Percentiles rank a stretch among this genome's conserved stretches.
Conservation (phyloP, 2,329 filamentous ascomycete genomes). For the Raffaelea albimanens region DNA sequence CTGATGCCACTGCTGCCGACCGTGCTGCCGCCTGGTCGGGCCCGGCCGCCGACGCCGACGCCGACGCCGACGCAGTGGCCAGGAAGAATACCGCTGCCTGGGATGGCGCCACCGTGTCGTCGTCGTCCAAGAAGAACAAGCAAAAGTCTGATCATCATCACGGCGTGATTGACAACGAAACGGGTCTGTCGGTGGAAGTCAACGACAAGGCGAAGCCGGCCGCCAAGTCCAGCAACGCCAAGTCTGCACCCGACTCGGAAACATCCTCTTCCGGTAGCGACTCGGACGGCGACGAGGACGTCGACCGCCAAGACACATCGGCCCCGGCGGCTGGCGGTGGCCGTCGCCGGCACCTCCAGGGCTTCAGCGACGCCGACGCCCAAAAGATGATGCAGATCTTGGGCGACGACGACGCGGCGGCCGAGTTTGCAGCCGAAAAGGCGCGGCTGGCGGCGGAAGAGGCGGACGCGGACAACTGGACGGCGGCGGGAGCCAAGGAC, state of each 20-base stretch:
- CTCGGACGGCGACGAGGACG: not conserved
- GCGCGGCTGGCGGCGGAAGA: slow-evolving; percentile 60
- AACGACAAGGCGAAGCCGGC: not conserved
- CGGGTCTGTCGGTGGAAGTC: too few species aligned
- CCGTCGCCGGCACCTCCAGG: not conserved
- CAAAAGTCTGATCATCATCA: too few species aligned
- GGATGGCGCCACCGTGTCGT: too few species aligned
- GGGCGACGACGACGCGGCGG: slow-evolving; percentile 67
- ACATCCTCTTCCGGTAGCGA: not conserved
- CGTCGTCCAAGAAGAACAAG: too few species aligned
- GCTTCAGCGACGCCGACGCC: too few species aligned
- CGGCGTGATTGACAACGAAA: too few species aligned
- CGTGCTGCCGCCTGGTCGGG: too few species aligned
- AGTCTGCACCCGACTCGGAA: not conserved
- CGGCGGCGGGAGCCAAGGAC: slow-evolving; percentile 40
- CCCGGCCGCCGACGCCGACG: too few species aligned
- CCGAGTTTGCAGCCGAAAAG: slow-evolving; percentile 77
- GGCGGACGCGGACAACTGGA: slow-evolving; percentile 75
- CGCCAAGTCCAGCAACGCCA: not conserved
- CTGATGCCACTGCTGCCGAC: too few species aligned
- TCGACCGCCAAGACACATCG: not conserved
- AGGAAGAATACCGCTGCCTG: too few species aligned
- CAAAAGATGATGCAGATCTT: slow-evolving; percentile 73
- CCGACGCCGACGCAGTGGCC: too few species aligned
- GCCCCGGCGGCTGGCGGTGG: not conserved